Conservation (phyloP, 805 yeast genomes). For the Zygosaccharomyces lentus region DNA sequence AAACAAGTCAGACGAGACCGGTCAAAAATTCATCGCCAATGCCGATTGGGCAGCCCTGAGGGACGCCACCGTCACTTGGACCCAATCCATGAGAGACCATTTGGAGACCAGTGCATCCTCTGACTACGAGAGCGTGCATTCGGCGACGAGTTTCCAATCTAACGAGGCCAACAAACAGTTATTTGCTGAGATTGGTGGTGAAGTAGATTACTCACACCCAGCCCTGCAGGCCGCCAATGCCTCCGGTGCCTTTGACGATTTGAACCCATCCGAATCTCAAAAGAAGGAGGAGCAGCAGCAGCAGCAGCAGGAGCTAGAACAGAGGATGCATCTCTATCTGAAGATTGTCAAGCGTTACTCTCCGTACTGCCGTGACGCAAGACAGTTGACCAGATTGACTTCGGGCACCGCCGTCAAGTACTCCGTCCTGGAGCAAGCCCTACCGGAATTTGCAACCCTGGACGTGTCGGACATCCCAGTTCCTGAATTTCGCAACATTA, state of each 20-base stretch:
- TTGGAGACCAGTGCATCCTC: not conserved
- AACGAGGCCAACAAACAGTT: conserved; percentile 13
- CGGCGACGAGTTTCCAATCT: conserved; percentile 9
- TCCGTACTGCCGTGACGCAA: conserved; percentile 44
- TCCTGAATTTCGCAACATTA: conserved; percentile 39
- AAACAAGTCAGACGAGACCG: conserved; percentile 46
- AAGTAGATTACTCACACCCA: conserved; percentile 33
- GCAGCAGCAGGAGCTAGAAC: conserved; percentile 31
- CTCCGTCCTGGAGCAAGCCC: conserved; percentile 38
- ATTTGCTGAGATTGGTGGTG: conserved; percentile 21
- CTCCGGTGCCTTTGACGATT: conserved; percentile 38
- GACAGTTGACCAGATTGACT: conserved; percentile 44
- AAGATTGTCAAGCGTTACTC: conserved; percentile 50
- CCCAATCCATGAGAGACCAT: conserved; percentile 23
- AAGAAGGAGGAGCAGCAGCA: conserved; percentile 15
- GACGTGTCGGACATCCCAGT: conserved; percentile 40
- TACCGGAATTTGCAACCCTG: conserved; percentile 37
- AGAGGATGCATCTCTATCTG: conserved; percentile 51
- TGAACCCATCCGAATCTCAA: conserved; percentile 11
- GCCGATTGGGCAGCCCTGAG: conserved; percentile 84
- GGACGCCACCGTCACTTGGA: conserved; percentile 57
- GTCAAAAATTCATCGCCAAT: conserved; percentile 62
- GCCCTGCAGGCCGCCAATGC: conserved; percentile 38
- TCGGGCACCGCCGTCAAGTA: conserved; percentile 44
- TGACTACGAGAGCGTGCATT: conserved; percentile 4